These are phyloP conservation scores for Cairneyella variabilis DNA, from an alignment of 495 filamentous ascomycete genomes.

Conservation along the genomic window DNA sequence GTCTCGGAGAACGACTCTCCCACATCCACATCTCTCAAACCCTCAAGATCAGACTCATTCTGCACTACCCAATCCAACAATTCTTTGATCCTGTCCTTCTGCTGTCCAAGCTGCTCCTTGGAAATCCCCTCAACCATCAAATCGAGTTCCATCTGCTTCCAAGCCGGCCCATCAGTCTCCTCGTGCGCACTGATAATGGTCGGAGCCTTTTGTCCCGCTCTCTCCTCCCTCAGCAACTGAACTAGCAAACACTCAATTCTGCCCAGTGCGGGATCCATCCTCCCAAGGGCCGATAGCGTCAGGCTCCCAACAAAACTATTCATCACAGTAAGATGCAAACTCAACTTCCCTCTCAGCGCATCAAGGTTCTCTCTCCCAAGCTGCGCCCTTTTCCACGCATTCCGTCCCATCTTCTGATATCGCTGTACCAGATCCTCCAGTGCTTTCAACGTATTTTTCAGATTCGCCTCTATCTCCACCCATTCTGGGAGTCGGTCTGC, in stretches of 20 bases:
- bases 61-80: not conserved
- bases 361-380: not conserved
- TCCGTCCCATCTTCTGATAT: conserved; percentile 7
- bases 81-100: not conserved
- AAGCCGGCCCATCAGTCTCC: not conserved
- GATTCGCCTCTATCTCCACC: not conserved
- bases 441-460: not conserved
- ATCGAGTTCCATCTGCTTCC: not conserved
- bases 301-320: conserved; percentile 5
- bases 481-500: not conserved
- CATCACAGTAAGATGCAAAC: not conserved
- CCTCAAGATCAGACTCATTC: not conserved
- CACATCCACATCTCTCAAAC: not conserved
- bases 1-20: no score
- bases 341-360: not conserved
- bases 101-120: not conserved
- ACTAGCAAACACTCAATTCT: not conserved
- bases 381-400: not conserved
- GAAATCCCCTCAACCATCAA: not conserved
- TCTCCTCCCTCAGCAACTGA: not conserved
- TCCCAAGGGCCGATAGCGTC: not conserved
- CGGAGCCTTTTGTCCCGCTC: not conserved
- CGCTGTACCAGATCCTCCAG: not conserved
- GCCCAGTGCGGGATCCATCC: conserved; percentile 10
- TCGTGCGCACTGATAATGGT: not conserved